Conservation (phyloP, 257 asterid genomes). For the Paraleonurus japonicus region DNA sequence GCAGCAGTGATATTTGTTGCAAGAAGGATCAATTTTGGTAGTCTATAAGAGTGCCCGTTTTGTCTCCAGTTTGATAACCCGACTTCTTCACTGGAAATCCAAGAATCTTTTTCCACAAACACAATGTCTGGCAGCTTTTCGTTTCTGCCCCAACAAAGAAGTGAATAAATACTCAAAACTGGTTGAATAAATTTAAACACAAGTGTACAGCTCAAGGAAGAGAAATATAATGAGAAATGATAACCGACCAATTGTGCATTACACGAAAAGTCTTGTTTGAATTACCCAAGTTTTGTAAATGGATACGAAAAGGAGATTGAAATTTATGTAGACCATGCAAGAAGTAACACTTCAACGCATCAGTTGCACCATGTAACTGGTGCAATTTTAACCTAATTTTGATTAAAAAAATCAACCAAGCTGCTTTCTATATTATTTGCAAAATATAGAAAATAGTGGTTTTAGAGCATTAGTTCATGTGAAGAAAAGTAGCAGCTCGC, state of each 20-base stretch:
- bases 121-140: slow-evolving; percentile 67
- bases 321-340: neutral
- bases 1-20: slow-evolving; percentile 58
- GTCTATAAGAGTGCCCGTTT: slow-evolving; percentile 44
- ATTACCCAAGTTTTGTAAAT: neutral
- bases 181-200: too few species aligned
- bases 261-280: neutral
- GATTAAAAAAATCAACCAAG: too few species aligned
- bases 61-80: slow-evolving; percentile 45
- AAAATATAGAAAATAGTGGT: too few species aligned
- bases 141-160: slow-evolving; percentile 32
- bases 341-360: too few species aligned
- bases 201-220: too few species aligned
- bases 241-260: too few species aligned
- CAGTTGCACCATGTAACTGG: too few species aligned
- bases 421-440: too few species aligned
- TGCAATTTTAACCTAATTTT: too few species aligned
- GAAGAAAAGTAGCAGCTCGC: too few species aligned
- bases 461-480: too few species aligned
- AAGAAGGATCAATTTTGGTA: slow-evolving; percentile 79
- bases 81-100: slow-evolving; percentile 64
- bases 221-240: too few species aligned
- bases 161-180: slow-evolving; percentile 6
- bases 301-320: neutral
- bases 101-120: slow-evolving; percentile 76